A percentile compares a stretch with the other conserved stretches of the same genome.
These are phyloP conservation scores for Neurospora discreta DNA, from an alignment of 495 filamentous ascomycete species.

Conservation along the genomic window DNA sequence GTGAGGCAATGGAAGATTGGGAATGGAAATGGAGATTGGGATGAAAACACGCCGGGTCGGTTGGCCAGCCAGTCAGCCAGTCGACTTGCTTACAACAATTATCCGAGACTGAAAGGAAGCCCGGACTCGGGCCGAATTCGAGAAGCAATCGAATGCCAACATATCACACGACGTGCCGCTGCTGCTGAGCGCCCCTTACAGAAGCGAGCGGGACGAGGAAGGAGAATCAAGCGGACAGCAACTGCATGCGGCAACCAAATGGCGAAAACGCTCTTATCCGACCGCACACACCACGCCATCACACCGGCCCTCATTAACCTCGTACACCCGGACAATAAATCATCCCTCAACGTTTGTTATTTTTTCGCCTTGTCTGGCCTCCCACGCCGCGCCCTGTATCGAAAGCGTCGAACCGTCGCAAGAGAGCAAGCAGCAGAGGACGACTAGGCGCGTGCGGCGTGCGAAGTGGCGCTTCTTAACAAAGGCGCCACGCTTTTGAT, in stretches of 20 bases:
- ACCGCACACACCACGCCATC: not conserved
- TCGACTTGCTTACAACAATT: not conserved
- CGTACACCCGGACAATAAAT: not conserved
- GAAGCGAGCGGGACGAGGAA: not conserved
- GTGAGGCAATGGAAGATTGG: slow-evolving; percentile 24
- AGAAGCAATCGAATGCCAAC: not conserved
- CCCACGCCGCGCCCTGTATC: not conserved
- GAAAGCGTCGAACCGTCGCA: not conserved
- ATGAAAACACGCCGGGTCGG: no score
- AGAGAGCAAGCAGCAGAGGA: not conserved
- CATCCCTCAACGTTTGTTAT: not conserved
- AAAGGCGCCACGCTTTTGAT: not conserved
- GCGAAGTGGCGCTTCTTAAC: not conserved
- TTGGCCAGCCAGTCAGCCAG: not conserved
- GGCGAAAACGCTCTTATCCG: not conserved
- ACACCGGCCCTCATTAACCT: not conserved
- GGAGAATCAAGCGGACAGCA: not conserved
- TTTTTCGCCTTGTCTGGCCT: not conserved
- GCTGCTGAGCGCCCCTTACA: no score
- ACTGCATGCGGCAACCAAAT: not conserved
- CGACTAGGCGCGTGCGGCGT: not conserved
- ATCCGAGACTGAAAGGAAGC: not conserved
- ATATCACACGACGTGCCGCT: not conserved
- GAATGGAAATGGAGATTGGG: not conserved
- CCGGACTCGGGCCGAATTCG: not conserved